Evolutionary conservation across 1,284 basidiomycete genomes (phyloP).

Genomic region (Apiotrichum mycotoxinovorans): DNA sequence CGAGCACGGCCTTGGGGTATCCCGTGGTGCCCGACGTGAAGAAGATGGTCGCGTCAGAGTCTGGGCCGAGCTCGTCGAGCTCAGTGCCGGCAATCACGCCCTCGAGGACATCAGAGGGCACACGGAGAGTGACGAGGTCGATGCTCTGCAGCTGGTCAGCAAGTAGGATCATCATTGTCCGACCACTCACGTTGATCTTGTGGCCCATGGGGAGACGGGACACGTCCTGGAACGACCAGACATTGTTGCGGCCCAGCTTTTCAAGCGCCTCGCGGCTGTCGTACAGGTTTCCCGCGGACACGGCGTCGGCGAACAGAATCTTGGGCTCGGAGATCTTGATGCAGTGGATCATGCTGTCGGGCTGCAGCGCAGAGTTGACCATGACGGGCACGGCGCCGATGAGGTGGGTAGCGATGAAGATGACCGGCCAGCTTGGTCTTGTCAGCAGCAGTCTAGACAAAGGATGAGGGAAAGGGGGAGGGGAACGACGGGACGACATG

Average conservation of each 20-base stretch:
- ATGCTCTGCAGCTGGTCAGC: constrained; percentile 1
- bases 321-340: constrained; percentile 29
- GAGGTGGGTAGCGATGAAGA: constrained; percentile 38
- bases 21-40: constrained; percentile 38
- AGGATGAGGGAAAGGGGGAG: too few relatives aligned
- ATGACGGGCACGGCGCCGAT: constrained; percentile 40
- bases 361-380: constrained; percentile 34
- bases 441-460: neutral
- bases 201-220: constrained; percentile 4
- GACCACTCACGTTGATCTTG: constrained; percentile 3
- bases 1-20: constrained; percentile 37
- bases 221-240: neutral
- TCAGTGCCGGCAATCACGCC: constrained; percentile 7
- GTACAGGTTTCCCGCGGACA: constrained; percentile 9
- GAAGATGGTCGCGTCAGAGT: constrained; percentile 42
- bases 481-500: too few relatives aligned
- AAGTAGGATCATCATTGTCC: too few relatives aligned
- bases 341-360: constrained; percentile 25
- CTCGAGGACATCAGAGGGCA: neutral
- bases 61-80: constrained; percentile 27
- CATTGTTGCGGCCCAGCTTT: neutral
- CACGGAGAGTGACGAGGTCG: neutral
- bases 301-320: constrained; percentile 35
- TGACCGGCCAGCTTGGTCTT: constrained; percentile 32
- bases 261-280: neutral